phyloP scores from a whole-genome alignment of 345 rosid genomes.

The Eucalyptus brandiana region DNA sequence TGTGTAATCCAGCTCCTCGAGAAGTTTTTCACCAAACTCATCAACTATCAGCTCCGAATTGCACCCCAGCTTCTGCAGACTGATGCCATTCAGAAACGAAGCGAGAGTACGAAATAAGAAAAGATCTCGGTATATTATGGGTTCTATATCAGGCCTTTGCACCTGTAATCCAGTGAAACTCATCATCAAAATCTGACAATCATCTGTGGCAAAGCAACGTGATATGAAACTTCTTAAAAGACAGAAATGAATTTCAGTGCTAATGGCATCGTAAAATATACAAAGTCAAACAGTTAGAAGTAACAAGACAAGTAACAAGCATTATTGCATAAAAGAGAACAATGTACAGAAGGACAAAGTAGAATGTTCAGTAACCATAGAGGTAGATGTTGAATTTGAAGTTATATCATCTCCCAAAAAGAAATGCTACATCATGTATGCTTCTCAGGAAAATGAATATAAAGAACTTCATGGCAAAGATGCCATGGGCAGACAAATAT shows the following conservation, averaged over 20 bases:
- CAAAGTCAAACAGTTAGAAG: not conserved
- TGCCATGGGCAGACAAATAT: not conserved
- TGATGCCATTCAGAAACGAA: conserved; percentile 83
- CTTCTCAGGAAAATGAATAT: not conserved
- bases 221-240: not conserved
- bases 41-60: conserved; percentile 94
- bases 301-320: not conserved
- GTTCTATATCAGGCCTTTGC: conserved; percentile 87
- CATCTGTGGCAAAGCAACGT: not conserved
- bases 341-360: not conserved
- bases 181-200: not conserved
- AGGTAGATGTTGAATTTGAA: not conserved
- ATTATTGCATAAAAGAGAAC: not conserved
- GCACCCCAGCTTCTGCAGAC: conserved; percentile 89
- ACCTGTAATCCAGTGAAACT: conserved; percentile 40
- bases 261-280: not conserved
- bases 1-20: conserved; percentile 99
- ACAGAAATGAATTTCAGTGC: not conserved
- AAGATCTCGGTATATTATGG: conserved; percentile 87
- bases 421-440: not conserved
- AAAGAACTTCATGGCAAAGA: not conserved
- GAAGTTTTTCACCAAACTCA: conserved; percentile 94
- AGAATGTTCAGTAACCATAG: not conserved
- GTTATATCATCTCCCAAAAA: not conserved
- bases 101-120: conserved; percentile 93